A percentile compares a stretch with the other conserved stretches of the same genome.
These are phyloP conservation scores for Rubroboletus satanas DNA, from an alignment of 768 basidiomycete genomes.

Conservation along the genomic window DNA sequence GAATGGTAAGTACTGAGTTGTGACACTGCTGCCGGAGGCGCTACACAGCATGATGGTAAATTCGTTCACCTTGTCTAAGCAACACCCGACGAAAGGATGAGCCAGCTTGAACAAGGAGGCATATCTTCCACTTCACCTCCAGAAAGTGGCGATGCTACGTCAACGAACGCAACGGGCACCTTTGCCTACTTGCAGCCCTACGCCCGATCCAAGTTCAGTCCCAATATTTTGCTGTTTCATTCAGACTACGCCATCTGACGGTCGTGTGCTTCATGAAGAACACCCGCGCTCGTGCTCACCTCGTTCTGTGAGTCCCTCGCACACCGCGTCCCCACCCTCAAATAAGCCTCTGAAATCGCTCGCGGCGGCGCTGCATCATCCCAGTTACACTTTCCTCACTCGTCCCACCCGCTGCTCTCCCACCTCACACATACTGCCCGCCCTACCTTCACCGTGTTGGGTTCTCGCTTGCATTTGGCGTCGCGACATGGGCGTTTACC, in stretches of 20 bases:
- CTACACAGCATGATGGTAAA: too few relatives aligned
- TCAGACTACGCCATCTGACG: conserved; percentile 14
- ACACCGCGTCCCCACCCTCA: background rate
- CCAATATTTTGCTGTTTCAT: background rate
- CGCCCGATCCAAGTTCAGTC: conserved; percentile 31
- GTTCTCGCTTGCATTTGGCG: conserved; percentile 42
- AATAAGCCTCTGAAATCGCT: background rate
- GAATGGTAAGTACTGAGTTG: too few relatives aligned
- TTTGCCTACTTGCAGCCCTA: conserved; percentile 29
- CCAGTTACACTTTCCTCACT: conserved; percentile 37
- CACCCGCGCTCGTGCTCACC: conserved; percentile 30
- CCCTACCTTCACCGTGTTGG: conserved; percentile 42
- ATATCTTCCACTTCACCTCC: background rate
- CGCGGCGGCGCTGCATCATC: background rate
- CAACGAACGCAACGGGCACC: conserved; percentile 17
- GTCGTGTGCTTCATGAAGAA: conserved; percentile 12
- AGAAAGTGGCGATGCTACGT: background rate
- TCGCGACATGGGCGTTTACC: conserved; percentile 41
- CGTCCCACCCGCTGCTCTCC: conserved; percentile 33
- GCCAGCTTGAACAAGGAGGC: background rate
- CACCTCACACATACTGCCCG: conserved; percentile 31
- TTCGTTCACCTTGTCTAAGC: background rate
- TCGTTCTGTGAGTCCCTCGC: conserved; percentile 31
- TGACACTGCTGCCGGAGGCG: too few relatives aligned
- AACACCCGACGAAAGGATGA: conserved; percentile 1